Conservation (phyloP, 1,139 yeast species). For the Nakaseomyces delphensis region DNA sequence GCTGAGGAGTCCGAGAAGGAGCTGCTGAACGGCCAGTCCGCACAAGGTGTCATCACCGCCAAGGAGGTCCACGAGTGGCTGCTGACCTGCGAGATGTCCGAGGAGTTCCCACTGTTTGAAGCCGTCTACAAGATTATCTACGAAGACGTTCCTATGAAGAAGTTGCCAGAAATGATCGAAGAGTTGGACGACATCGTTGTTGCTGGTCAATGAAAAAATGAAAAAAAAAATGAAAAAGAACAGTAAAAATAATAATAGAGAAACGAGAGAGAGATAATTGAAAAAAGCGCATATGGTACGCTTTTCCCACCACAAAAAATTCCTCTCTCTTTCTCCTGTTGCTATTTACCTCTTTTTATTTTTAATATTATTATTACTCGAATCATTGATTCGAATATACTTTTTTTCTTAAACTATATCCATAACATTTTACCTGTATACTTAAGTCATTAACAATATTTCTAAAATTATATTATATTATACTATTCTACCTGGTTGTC, state of each 20-base stretch:
- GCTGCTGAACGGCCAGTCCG: constrained; percentile 82
- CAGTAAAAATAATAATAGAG: background rate
- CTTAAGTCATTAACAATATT: background rate
- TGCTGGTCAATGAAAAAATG: constrained; percentile 2
- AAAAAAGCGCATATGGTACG: constrained; percentile 5
- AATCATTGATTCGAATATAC: background rate
- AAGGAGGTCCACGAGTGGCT: constrained; percentile 82
- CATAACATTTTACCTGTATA: constrained; percentile 4
- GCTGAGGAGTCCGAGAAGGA: constrained; percentile 75
- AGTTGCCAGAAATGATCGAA: constrained; percentile 55
- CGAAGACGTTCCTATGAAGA: constrained; percentile 54
- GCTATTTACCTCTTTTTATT: background rate
- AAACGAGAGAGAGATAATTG: background rate
- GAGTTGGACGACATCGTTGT: constrained; percentile 20
- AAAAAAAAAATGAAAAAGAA: background rate
- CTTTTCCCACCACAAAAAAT: too few relatives aligned
- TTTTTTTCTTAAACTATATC: background rate
- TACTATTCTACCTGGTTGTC: too few relatives aligned
- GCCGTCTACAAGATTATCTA: constrained; percentile 76
- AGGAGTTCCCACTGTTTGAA: constrained; percentile 78
- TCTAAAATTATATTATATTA: background rate
- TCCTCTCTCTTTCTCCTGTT: background rate
- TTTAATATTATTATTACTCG: background rate
- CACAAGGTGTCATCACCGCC: constrained; percentile 86
- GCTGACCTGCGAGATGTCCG: constrained; percentile 45